Evolutionary conservation across 2,329 filamentous ascomycete species (phyloP).

Genomic region (Aspergillus calidoustus): DNA sequence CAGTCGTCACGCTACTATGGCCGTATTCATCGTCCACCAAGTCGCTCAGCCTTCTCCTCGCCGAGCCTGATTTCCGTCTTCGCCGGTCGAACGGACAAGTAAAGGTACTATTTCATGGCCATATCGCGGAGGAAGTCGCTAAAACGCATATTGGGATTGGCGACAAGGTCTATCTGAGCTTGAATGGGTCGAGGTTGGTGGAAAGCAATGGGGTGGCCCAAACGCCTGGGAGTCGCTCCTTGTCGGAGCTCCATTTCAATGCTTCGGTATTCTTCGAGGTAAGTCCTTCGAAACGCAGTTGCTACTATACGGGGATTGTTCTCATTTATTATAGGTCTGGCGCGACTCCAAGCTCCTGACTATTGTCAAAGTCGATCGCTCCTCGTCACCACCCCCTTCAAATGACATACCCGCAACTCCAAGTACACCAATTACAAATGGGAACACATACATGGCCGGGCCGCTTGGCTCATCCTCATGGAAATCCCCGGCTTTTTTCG

Average conservation of each 20-base stretch:
- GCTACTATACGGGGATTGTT: neutral
- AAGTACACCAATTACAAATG: conserved; percentile 32
- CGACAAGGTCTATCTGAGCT: conserved; percentile 71
- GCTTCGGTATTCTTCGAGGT: conserved; percentile 43
- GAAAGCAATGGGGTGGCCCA: conserved; percentile 56
- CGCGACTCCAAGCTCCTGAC: conserved; percentile 30
- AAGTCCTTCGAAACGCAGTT: neutral
- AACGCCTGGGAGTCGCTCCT: conserved; percentile 61
- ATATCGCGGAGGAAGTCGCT: conserved; percentile 71
- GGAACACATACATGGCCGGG: conserved; percentile 19
- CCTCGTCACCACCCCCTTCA: conserved; percentile 32
- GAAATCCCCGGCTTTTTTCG: conserved; percentile 79
- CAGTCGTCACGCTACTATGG: conserved; percentile 84
- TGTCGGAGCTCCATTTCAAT: conserved; percentile 60
- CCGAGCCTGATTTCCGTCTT: conserved; percentile 81
- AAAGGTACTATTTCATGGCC: conserved; percentile 73
- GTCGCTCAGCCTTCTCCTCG: conserved; percentile 77
- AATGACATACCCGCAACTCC: conserved; percentile 27
- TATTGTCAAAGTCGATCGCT: conserved; percentile 58
- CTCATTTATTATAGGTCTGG: conserved; percentile 30
- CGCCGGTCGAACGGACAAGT: conserved; percentile 79
- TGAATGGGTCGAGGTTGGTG: conserved; percentile 71
- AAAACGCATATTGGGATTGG: conserved; percentile 74
- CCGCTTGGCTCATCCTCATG: conserved; percentile 59
- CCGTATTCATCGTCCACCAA: conserved; percentile 81